Evolutionary conservation across 139 green algal genomes (phyloP).

Genomic region (Closterium sp.): DNA sequence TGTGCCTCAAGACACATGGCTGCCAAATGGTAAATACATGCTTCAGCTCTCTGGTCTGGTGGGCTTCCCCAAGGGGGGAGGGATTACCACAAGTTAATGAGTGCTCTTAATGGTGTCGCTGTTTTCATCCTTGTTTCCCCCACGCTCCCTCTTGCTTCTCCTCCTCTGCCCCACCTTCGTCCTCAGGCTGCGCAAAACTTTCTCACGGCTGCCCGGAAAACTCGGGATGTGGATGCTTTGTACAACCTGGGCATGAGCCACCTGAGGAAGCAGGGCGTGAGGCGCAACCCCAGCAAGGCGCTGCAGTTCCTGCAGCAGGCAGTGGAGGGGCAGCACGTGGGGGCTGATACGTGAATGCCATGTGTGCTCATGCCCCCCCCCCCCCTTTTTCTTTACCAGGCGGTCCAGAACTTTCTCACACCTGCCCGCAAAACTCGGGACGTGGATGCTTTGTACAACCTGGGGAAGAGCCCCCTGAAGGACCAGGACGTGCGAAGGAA

Average conservation of each 20-base stretch:
- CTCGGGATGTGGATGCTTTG: conserved; percentile 43
- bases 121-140: too few relatives aligned
- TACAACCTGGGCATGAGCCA: conserved; percentile 59
- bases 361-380: too few relatives aligned
- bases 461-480: conserved; percentile 53
- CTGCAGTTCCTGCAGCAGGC: conserved; percentile 21
- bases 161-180: neutral
- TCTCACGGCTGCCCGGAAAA: conserved; percentile 28
- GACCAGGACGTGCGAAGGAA: conserved; percentile 53
- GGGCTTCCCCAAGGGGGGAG: too few relatives aligned
- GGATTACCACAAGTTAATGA: too few relatives aligned
- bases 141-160: neutral
- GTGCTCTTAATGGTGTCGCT: too few relatives aligned
- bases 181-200: conserved; percentile 25
- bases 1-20: too few relatives aligned
- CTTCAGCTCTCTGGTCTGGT: too few relatives aligned
- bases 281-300: conserved; percentile 47
- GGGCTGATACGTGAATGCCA: too few relatives aligned
- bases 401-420: conserved; percentile 15
- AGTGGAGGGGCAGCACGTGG: conserved; percentile 59
- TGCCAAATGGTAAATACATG: too few relatives aligned
- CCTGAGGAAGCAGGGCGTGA: conserved; percentile 36
- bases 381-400: conserved; percentile 9
- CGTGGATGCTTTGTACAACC: conserved; percentile 47
- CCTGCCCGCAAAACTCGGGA: conserved; percentile 35